Base-by-base conservation (phyloP, 768 basidiomycete species). In the Tulasnella sp. region DNA sequence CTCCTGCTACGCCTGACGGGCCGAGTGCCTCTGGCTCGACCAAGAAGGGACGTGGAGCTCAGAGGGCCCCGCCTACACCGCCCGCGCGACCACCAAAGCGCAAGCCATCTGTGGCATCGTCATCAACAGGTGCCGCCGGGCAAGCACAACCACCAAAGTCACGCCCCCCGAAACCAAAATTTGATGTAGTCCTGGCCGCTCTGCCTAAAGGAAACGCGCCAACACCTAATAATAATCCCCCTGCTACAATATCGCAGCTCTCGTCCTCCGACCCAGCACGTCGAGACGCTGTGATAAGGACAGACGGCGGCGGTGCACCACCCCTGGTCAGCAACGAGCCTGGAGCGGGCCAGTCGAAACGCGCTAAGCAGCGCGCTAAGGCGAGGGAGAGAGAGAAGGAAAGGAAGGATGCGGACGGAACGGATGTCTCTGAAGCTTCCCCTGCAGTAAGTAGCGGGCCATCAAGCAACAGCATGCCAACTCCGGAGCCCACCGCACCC, bases 111-210 rank as follows among this genome's bases (percentile, higher is more conserved):
- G 15, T 60, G 1, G 34, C 64, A 29, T 38, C 49, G 1, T 17
- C 49, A 4, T 29, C 46, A 21, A 27, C 58, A 5, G 46, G 25
- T 12, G 50, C 29, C 9, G 49, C 49, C 30, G 19, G 9, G 2
- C 76, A 79, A 22, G 75, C 80, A 30, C 63, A 68, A 3, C 78
- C 84, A 4, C 83, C 83, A 1, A 73, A 83, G 9, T 70, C 87
- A 30, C 83, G 84, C 0, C 66, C 84, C 7, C 82, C 75, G 0
- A 80, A 80, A 2, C 75, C 85, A 11, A 83, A 86, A 12, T 83
- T 88, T 53, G 84, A 86, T 64, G 84, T 80, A 5, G 86, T 86
- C 7, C 69, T 88, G 27, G 85, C 70, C 59, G 80, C 34, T 38
- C 34, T 38, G 7, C 31, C 52, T 1, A 24, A 41, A 15, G 52